Evolutionary conservation across 495 filamentous ascomycete genomes (phyloP), one percentile per base, ranked within the genome.

Genomic region (Glarea lozoyensis): DNA sequence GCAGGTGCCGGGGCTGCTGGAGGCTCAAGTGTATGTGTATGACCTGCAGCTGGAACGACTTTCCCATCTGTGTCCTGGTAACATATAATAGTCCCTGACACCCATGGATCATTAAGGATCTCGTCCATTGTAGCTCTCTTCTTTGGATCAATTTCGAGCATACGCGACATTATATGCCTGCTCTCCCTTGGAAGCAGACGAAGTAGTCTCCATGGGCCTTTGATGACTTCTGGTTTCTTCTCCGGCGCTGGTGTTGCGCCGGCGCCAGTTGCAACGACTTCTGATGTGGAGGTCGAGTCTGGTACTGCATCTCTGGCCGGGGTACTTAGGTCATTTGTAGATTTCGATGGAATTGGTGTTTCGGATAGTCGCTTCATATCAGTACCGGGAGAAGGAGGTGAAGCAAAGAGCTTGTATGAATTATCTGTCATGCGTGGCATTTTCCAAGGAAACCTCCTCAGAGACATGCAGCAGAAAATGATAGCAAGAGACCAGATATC

Each of bases 401-500:
- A 74, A 16, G 88, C 79, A 53, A 99, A 99, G 6, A 97, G 76
- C 48, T 86, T 85, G 64, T 86, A 99, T 0, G 90, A 95, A 59
- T 89, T 95, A 63, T 99, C 92, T 10, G 81, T 84, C 54, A 89
- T 66, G 23, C 90, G 79, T 15, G 92, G 92, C 24, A 88, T 79
- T 66, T 99, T 99, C 92, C 92, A 99, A 0, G 93, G 92, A 59
- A 97, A 99, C 12, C 93, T 73, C 25, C 92, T 73, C 23, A 99
- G 74, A 17, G 87, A 89, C 92, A 99, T 99, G 69, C 92, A 99
- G 60, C 92, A 96, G 65, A 92, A 97, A 43, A 98, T 96, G 57
- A 98, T 97, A 18, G 92, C 92, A 30, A 98, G 70, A 16, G 92
- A 98, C 92, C 92, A 98, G 49, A 98, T 83, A 70, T 98, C 92